Conservation (phyloP, 176 grass and related monocot genomes). For the Calamus simplicifolius region DNA sequence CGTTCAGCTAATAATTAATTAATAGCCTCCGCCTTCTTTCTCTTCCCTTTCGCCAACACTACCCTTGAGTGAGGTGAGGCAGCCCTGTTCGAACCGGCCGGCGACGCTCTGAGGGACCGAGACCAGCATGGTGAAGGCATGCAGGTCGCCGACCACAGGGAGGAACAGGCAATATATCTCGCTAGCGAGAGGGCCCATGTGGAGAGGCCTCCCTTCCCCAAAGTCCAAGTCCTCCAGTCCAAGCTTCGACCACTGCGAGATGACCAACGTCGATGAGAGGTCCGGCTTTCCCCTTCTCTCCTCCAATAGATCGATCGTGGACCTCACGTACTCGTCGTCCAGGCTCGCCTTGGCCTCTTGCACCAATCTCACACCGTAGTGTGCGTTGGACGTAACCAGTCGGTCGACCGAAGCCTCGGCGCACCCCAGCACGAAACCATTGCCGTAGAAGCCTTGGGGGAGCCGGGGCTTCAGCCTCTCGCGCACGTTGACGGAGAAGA, state of each 20-base stretch:
- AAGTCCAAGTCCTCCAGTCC: slow-evolving; percentile 88
- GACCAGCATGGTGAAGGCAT: slow-evolving; percentile 58
- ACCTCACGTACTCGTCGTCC: slow-evolving; percentile 48
- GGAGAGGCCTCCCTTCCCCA: slow-evolving; percentile 41
- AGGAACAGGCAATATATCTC: slow-evolving; percentile 94
- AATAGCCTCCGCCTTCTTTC: too few relatives aligned
- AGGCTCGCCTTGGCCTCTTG: slow-evolving; percentile 64
- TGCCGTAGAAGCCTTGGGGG: slow-evolving; percentile 74
- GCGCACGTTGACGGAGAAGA: slow-evolving; percentile 78
- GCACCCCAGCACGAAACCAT: slow-evolving; percentile 87
- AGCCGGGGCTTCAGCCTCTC: slow-evolving; percentile 49
- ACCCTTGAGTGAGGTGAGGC: slow-evolving; percentile 18
- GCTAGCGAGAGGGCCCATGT: slow-evolving; percentile 91
- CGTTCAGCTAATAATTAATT: too few relatives aligned
- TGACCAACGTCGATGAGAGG: slow-evolving; percentile 67
- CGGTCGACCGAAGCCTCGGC: slow-evolving; percentile 51
- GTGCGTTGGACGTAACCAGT: slow-evolving; percentile 11
- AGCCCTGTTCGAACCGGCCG: slow-evolving; percentile 48
- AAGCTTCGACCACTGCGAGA: slow-evolving; percentile 76
- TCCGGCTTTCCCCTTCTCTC: slow-evolving; percentile 43
- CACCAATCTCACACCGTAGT: slow-evolving; percentile 43
- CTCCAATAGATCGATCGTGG: slow-evolving; percentile 82
- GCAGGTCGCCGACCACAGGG: slow-evolving; percentile 47
- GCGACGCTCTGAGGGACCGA: slow-evolving; percentile 56
- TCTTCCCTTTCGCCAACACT: too few relatives aligned